Conservation (phyloP, 2,329 filamentous ascomycete species). For the Aspergillus sojae region DNA sequence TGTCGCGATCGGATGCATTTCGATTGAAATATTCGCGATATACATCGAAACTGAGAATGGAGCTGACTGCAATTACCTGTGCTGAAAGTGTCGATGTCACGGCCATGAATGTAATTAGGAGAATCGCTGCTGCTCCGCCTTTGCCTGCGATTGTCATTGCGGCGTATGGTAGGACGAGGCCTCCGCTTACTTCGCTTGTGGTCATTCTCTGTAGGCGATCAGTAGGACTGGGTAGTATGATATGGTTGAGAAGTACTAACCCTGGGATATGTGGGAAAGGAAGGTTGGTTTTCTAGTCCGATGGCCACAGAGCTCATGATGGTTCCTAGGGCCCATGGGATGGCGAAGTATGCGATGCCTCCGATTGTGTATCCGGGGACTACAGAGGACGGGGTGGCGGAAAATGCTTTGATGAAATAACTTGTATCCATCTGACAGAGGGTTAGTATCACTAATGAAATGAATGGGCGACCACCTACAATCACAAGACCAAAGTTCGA, state of each 20-base stretch:
- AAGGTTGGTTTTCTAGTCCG: constrained; percentile 50
- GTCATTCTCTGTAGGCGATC: constrained; percentile 36
- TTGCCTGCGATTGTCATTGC: constrained; percentile 43
- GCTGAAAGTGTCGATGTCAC: constrained; percentile 54
- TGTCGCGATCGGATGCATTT: constrained; percentile 49
- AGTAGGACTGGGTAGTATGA: background rate
- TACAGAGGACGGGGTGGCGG: constrained; percentile 49
- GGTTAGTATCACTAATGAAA: too few species aligned
- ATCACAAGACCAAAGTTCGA: constrained; percentile 58
- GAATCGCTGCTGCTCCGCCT: constrained; percentile 40
- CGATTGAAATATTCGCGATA: constrained; percentile 56
- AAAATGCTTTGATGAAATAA: constrained; percentile 58
- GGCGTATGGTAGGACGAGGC: constrained; percentile 43
- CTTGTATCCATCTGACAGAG: constrained; percentile 58
- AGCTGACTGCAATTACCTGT: constrained; percentile 57
- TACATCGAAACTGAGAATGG: constrained; percentile 58
- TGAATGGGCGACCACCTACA: too few species aligned
- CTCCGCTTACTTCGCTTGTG: constrained; percentile 37
- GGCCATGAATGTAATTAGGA: constrained; percentile 47
- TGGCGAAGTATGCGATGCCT: constrained; percentile 57
- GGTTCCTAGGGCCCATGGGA: constrained; percentile 58
- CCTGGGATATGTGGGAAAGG: constrained; percentile 58
- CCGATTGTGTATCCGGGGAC: constrained; percentile 57
- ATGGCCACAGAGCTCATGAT: constrained; percentile 54
- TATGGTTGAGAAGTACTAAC: constrained; percentile 21